These are phyloP conservation scores for Iberis pinnata DNA, from an alignment of 345 rosid species.

Conservation along the genomic window DNA sequence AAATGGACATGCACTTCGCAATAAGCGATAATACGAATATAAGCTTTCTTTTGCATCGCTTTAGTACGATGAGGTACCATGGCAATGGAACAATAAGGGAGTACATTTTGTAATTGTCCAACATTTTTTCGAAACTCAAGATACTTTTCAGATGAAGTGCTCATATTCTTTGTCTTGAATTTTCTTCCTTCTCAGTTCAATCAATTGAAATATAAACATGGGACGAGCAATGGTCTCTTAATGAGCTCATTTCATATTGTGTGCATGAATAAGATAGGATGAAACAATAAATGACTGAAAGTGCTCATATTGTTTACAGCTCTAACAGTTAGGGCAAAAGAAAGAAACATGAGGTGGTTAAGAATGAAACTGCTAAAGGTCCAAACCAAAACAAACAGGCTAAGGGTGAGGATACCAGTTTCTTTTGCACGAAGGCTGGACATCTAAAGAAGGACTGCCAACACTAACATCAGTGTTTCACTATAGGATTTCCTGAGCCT, in stretches of 20 bases:
- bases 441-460: neutral
- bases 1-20: neutral
- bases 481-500: neutral
- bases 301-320: neutral
- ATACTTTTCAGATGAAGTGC: neutral
- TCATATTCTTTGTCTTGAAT: neutral
- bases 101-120: neutral
- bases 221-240: neutral
- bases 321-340: neutral
- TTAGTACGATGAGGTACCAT: neutral
- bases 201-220: neutral
- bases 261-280: neutral
- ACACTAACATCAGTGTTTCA: neutral
- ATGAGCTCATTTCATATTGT: no score
- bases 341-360: neutral
- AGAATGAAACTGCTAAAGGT: neutral
- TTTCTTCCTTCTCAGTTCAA: neutral
- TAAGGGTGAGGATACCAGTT: neutral
- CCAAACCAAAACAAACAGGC: neutral
- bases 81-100: neutral
- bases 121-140: conserved; percentile 2
- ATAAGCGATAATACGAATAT: neutral
- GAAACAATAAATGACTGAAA: neutral
- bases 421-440: neutral
- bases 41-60: neutral